phyloP scores from a whole-genome alignment of 495 filamentous ascomycete species.

The Neurospora terricola region DNA sequence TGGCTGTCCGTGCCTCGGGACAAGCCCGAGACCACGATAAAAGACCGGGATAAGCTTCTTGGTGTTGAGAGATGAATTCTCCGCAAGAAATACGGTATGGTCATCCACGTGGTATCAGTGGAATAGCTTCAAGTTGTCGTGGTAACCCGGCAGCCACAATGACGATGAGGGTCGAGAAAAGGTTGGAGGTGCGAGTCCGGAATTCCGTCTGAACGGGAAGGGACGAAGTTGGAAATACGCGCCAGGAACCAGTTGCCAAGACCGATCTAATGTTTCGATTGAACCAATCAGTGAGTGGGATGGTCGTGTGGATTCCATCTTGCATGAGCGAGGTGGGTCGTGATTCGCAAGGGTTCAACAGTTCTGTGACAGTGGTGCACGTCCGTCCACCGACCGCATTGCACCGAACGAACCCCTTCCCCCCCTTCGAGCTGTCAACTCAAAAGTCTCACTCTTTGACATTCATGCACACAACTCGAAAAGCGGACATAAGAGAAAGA shows the following conservation, averaged over 20 bases:
- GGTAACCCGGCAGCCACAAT: not conserved
- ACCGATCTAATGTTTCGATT: conserved; percentile 14
- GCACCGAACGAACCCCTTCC: conserved; percentile 13
- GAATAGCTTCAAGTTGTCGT: not conserved
- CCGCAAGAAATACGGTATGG: not conserved
- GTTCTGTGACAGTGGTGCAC: conserved; percentile 19
- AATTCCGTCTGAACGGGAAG: not conserved
- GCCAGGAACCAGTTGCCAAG: conserved; percentile 34
- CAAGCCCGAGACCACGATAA: not conserved
- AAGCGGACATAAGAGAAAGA: not conserved
- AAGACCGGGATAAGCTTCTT: not conserved
- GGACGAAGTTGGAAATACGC: conserved; percentile 25
- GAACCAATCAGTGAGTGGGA: conserved; percentile 28
- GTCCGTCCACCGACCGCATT: conserved; percentile 9
- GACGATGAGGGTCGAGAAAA: not conserved
- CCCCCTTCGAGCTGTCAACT: not conserved
- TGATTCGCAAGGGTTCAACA: conserved; percentile 29
- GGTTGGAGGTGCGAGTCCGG: not conserved
- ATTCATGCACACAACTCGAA: conserved; percentile 10
- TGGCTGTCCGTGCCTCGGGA: not conserved
- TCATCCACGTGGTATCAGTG: not conserved
- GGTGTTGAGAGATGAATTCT: not conserved
- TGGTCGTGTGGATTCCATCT: conserved; percentile 29
- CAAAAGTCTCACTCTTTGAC: conserved; percentile 14
- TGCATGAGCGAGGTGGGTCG: conserved; percentile 29